Base-by-base conservation (phyloP, 306 rosid species). In the Acacia melanoxylon region DNA sequence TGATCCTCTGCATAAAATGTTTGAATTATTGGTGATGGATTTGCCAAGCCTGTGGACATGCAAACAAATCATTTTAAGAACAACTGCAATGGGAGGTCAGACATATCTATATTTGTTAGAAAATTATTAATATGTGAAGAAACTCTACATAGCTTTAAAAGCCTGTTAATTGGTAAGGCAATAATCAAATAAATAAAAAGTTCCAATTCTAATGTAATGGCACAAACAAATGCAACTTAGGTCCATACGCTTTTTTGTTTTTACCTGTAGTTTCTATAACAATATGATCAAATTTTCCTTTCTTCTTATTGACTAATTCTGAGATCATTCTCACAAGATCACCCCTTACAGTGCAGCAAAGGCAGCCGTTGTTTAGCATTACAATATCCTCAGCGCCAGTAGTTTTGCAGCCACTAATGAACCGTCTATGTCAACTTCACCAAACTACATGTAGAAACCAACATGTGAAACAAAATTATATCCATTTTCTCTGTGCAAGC, bases 271-370 rank as follows among this genome's bases (percentile, higher is more conserved):
- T 95, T 87, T 95, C 99, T 11, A 95, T 95, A 45, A 95, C 95
- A 79, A 95, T 93, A 77, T 95, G 99, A 62, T 95, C 98, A 65
- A 95, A 95, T 81, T 71, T 93, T 62, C 95, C 99, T 86, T 91
- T 95, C 93, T 92, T 95, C 78, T 77, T 86, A 49, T 86, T 81
- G 25, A 92, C 99, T 78, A 95, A 79, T 37, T 95, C 98, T 0
- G 90, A 12, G 76, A 95, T 93, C 99, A 95, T 95, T 84, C 98
- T 79, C 51, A 93, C 99, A 40, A 95, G 98, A 79, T 95, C 99
- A 75, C 98, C 99, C 85, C 99, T 88, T 71, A 95, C 98, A 35
- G 99, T 95, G 89, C 99, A 95, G 90, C 99, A 95, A 81, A 93
- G 99, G 71, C 97, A 93, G 16, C 99, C 97, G 49, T 95, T 93